Evolutionary conservation across 306 rosid genomes (phyloP).

Genomic region (Cicer bijugum): DNA sequence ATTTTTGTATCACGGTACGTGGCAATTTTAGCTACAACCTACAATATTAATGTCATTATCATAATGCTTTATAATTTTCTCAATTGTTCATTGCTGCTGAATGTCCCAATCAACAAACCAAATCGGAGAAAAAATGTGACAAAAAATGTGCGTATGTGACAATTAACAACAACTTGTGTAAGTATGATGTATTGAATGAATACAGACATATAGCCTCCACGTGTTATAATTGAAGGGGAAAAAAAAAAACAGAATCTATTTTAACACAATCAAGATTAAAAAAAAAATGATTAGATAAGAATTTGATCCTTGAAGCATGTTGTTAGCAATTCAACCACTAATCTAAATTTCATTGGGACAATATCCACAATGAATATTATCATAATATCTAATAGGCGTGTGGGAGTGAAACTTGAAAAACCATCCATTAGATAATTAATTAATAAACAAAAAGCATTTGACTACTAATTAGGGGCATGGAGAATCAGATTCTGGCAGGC

Average conservation of each 20-base stretch:
- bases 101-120: conserved; percentile 32
- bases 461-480: not conserved
- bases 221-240: not conserved
- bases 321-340: conserved; percentile 43
- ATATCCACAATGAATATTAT: conserved; percentile 35
- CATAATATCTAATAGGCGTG: not conserved
- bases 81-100: not conserved
- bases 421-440: conserved; percentile 1
- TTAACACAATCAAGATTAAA: not conserved
- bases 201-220: not conserved
- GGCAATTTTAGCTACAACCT: not conserved
- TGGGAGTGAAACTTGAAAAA: not conserved
- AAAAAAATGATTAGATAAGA: conserved; percentile 15
- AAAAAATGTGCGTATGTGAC: not conserved
- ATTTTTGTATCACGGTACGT: too few species aligned
- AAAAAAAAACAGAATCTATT: not conserved
- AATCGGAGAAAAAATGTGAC: not conserved
- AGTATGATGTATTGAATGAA: not conserved
- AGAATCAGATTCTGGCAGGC: conserved; percentile 43
- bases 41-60: conserved; percentile 9
- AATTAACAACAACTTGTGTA: conserved; percentile 22
- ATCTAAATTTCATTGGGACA: conserved; percentile 9
- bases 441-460: conserved; percentile 24
- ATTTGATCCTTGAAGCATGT: conserved; percentile 32
- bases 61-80: conserved; percentile 20